Evolutionary conservation across 2,329 filamentous ascomycete genomes (phyloP).

Genomic region (Penicillium sp.): DNA sequence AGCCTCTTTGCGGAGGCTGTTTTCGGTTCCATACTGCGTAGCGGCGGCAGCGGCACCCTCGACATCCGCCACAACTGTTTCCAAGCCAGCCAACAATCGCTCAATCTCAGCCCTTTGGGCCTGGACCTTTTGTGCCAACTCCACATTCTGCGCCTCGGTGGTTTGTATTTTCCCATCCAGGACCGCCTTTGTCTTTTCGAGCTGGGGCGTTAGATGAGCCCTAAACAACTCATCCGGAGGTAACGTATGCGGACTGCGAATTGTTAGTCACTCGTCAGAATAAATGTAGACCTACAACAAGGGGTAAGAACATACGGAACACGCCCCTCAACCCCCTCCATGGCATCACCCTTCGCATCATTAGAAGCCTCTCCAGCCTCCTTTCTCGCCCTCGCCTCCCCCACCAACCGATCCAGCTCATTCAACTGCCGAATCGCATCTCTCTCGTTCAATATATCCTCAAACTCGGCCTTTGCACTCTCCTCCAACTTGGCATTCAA

Average conservation of each 20-base stretch:
- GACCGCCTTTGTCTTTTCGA: conserved; percentile 55
- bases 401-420: conserved; percentile 63
- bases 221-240: conserved; percentile 61
- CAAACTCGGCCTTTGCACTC: conserved; percentile 63
- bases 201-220: conserved; percentile 63
- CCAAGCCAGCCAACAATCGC: conserved; percentile 58
- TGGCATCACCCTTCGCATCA: conserved; percentile 29
- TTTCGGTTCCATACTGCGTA: conserved; percentile 42
- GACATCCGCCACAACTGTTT: conserved; percentile 61
- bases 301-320: conserved; percentile 51
- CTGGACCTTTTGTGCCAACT: conserved; percentile 56
- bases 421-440: conserved; percentile 64
- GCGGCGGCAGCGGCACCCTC: conserved; percentile 55
- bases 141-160: conserved; percentile 59
- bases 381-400: conserved; percentile 61
- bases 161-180: conserved; percentile 56
- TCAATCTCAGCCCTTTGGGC: conserved; percentile 64
- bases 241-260: conserved; percentile 61
- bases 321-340: conserved; percentile 44
- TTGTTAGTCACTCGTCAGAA: neutral
- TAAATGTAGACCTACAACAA: neutral
- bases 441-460: conserved; percentile 62
- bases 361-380: conserved; percentile 32
- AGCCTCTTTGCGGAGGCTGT: conserved; percentile 47
- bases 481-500: conserved; percentile 64